A percentile compares a stretch with the other conserved stretches of the same genome.
Conservation (phyloP, 495 filamentous ascomycete species). For the Annulohypoxylon bovei region DNA sequence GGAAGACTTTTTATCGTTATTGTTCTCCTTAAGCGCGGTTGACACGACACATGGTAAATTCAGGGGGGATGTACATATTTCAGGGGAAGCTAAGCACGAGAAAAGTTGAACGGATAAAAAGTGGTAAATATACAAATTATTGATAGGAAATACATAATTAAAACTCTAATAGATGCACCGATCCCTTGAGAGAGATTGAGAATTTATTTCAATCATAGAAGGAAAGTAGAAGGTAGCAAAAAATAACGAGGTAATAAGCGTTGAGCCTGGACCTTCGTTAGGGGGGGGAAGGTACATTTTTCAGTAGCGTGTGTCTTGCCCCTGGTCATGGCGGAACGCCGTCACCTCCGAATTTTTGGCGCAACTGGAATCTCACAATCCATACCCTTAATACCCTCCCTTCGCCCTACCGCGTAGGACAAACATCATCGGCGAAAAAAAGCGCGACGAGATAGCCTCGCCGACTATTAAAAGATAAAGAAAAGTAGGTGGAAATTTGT, state of each 20-base stretch:
- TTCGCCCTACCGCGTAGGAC: conserved; percentile 42
- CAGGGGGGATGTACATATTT: conserved; percentile 13
- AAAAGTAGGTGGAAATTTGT: background rate
- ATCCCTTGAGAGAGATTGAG: background rate
- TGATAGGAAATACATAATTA: background rate
- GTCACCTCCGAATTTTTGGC: conserved; percentile 40
- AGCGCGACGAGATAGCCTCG: conserved; percentile 30
- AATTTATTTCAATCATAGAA: background rate
- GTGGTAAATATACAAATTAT: background rate
- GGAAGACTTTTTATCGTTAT: background rate
- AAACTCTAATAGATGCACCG: background rate
- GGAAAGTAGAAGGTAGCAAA: background rate
- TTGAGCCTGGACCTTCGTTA: conserved; percentile 4
- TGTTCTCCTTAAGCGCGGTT: conserved; percentile 11
- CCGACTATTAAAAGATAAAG: background rate
- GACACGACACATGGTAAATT: conserved; percentile 12
- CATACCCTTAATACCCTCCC: conserved; percentile 26
- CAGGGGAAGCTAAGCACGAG: conserved; percentile 9
- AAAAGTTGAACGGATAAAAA: background rate
- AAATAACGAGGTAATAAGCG: conserved; percentile 3
- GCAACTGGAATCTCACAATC: conserved; percentile 34
- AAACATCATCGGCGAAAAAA: conserved; percentile 40
- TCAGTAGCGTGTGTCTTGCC: conserved; percentile 10
- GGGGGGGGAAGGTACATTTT: conserved; percentile 5
- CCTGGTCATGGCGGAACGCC: conserved; percentile 21